Conservation (phyloP, 148 eudicot genomes). For the Oxyria digyna region DNA sequence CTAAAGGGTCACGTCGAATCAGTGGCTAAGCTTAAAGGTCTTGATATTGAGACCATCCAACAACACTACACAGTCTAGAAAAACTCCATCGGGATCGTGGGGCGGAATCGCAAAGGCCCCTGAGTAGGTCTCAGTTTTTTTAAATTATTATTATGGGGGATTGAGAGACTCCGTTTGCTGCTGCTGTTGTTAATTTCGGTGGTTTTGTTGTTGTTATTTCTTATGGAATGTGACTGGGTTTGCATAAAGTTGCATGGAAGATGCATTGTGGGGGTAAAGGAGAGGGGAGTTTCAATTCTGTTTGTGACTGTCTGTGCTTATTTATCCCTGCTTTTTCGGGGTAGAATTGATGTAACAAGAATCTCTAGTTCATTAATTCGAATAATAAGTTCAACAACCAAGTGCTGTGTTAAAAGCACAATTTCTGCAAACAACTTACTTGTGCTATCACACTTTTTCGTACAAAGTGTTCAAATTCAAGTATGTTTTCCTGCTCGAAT, state of each 20-base stretch:
- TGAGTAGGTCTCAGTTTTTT: not conserved
- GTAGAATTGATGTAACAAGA: conserved; percentile 2
- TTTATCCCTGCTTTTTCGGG: conserved; percentile 6
- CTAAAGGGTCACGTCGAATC: conserved; percentile 28
- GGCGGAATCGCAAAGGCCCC: not conserved
- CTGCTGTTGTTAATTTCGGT: not conserved
- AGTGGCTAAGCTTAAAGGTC: conserved; percentile 21
- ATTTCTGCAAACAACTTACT: not conserved
- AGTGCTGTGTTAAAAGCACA: not conserved
- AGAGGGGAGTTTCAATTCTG: not conserved
- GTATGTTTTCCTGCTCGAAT: no score
- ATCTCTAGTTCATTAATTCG: not conserved
- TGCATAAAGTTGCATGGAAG: conserved; percentile 2
- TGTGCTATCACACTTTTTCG: no score
- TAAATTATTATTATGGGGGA: not conserved
- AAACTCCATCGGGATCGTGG: not conserved
- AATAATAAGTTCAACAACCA: not conserved
- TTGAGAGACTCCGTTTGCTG: not conserved
- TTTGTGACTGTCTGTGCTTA: conserved; percentile 1
- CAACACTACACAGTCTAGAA: conserved; percentile 23
- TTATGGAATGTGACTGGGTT: not conserved
- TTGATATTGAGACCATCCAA: conserved; percentile 15
- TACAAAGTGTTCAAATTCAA: no score
- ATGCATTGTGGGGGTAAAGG: conserved; percentile 6
- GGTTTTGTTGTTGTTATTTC: not conserved